Evolutionary conservation across 2,329 filamentous ascomycete species (phyloP).

Genomic region (Penicillium brevicompactum): DNA sequence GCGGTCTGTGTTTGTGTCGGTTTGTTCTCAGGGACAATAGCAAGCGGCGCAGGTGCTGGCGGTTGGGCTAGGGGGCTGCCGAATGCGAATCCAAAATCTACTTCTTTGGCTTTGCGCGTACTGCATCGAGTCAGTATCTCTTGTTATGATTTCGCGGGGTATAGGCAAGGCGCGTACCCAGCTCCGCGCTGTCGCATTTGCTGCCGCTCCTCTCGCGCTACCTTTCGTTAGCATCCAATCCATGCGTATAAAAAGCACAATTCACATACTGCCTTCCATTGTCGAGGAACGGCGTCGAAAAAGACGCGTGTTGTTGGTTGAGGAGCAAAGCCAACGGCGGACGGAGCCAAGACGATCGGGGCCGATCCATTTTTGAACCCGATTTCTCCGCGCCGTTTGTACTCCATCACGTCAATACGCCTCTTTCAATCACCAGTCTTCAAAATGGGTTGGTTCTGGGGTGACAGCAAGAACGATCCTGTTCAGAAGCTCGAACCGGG

Average conservation of each 20-base stretch:
- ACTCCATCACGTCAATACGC: not conserved
- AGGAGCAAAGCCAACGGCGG: conserved; percentile 21
- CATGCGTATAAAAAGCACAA: not conserved
- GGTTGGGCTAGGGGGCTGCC: conserved; percentile 31
- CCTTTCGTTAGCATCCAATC: conserved; percentile 13
- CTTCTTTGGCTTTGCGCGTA: conserved; percentile 49
- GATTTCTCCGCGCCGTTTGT: conserved; percentile 23
- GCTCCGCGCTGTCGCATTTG: conserved; percentile 61
- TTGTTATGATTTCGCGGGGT: conserved; percentile 32
- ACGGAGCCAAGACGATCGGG: conserved; percentile 20
- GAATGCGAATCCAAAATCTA: conserved; percentile 55
- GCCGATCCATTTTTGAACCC: conserved; percentile 30
- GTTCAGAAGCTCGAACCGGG: conserved; percentile 77
- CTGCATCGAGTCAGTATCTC: conserved; percentile 32
- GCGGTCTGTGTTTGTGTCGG: conserved; percentile 21
- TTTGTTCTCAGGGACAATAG: conserved; percentile 18
- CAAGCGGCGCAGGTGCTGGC: conserved; percentile 28
- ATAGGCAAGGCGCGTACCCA: conserved; percentile 47
- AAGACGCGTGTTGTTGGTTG: conserved; percentile 35
- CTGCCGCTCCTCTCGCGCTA: conserved; percentile 57
- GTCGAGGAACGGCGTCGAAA: conserved; percentile 35
- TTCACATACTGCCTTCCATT: conserved; percentile 43
- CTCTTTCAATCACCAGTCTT: not conserved
- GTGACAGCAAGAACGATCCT: conserved; percentile 60
- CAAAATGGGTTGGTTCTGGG: conserved; percentile 67